phyloP scores from a whole-genome alignment of 1,284 basidiomycete genomes.

The Trichosporon ovoides region DNA sequence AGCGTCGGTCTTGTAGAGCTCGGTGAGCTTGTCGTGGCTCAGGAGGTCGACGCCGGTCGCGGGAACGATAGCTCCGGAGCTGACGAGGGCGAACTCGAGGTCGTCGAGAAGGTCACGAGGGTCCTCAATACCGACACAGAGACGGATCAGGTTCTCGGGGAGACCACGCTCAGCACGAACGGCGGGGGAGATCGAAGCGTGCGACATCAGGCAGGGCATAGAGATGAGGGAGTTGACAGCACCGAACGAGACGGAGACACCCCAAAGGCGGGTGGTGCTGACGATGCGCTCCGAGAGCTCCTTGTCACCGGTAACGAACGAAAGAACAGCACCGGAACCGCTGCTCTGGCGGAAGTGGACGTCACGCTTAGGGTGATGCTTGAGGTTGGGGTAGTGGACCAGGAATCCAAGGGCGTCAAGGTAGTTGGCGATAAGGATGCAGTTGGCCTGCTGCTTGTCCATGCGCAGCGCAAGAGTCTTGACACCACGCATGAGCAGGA shows the following conservation, averaged over 20 bases:
- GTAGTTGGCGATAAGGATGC: conserved; percentile 80
- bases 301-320: conserved; percentile 91
- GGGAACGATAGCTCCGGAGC: conserved; percentile 74
- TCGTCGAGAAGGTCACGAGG: conserved; percentile 88
- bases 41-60: conserved; percentile 30
- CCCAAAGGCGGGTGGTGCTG: conserved; percentile 87
- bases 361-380: conserved; percentile 74
- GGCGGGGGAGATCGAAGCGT: conserved; percentile 94
- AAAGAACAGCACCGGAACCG: conserved; percentile 89
- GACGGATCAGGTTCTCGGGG: conserved; percentile 93
- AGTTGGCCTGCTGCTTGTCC: conserved; percentile 85
- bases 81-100: conserved; percentile 83
- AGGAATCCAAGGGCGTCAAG: conserved; percentile 81
- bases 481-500: conserved; percentile 89
- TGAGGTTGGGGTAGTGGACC: conserved; percentile 89
- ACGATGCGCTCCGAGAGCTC: conserved; percentile 87
- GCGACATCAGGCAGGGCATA: conserved; percentile 99
- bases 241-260: conserved; percentile 96
- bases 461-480: conserved; percentile 97
- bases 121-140: conserved; percentile 98
- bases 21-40: conserved; percentile 27
- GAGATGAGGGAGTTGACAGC: conserved; percentile 97
- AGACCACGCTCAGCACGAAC: conserved; percentile 87
- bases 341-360: conserved; percentile 82
- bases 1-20: conserved; percentile 37